Evolutionary conservation across 805 yeast species (phyloP).

Genomic region (Debaryomyces maramus): DNA sequence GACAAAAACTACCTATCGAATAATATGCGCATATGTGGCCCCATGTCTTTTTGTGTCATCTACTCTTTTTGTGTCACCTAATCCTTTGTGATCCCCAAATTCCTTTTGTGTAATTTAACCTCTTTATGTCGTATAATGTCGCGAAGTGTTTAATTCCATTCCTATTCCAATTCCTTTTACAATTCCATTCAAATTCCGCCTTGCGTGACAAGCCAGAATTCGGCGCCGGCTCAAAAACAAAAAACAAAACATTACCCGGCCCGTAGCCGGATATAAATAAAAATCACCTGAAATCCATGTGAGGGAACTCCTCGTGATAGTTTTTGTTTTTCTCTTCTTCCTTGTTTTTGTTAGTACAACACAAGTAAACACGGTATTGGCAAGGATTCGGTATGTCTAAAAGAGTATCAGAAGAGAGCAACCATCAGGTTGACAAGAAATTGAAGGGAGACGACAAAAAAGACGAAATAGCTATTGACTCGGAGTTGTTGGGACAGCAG

Average conservation of each 20-base stretch:
- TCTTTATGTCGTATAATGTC: too few relatives aligned
- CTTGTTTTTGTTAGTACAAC: slow-evolving; percentile 1
- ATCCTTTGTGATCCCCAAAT: too few relatives aligned
- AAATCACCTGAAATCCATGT: slow-evolving; percentile 33
- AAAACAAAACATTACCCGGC: slow-evolving; percentile 18
- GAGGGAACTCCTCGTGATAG: slow-evolving; percentile 27
- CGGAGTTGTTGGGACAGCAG: slow-evolving; percentile 45
- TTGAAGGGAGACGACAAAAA: slow-evolving; percentile 14
- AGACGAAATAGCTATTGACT: slow-evolving; percentile 36
- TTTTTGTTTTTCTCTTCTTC: slow-evolving; percentile 7
- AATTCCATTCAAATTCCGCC: too few relatives aligned
- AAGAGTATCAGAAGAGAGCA: slow-evolving; percentile 17
- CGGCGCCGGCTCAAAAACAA: too few relatives aligned
- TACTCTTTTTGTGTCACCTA: too few relatives aligned
- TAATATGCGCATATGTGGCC: too few relatives aligned
- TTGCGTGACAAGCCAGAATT: too few relatives aligned
- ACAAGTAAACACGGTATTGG: slow-evolving; percentile 1
- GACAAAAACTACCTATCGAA: too few relatives aligned
- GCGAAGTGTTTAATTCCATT: too few relatives aligned
- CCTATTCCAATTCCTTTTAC: too few relatives aligned
- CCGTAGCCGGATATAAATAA: slow-evolving; percentile 9
- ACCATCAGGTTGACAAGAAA: slow-evolving; percentile 14
- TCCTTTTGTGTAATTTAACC: too few relatives aligned
- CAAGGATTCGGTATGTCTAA: slow-evolving; percentile 19
- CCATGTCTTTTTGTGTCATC: too few relatives aligned